Base-by-base conservation (phyloP, 768 basidiomycete species). In the Tulasnella sp. region DNA sequence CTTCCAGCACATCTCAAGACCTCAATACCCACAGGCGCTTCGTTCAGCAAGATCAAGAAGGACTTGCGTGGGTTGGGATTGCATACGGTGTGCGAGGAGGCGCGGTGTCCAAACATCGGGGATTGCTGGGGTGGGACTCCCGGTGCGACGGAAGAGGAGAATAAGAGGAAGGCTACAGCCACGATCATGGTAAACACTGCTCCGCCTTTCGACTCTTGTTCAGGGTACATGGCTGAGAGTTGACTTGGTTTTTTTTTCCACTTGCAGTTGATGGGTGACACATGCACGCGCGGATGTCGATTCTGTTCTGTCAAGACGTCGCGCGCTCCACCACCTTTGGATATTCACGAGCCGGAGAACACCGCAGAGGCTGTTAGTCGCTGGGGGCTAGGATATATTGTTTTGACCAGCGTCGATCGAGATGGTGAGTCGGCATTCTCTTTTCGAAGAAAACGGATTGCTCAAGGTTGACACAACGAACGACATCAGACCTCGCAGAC, bases 261-360 rank as follows among this genome's bases (percentile, higher is more conserved):
- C 15, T 23, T 49, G 1, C 64, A 98, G 94, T 75, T 99, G 13
- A 98, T 99, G 96, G 96, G 96, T 8, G 95, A 98, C 73, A 96
- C 92, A 13, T 99, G 96, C 69, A 99, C 96, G 34, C 83, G 96
- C 68, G 96, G 93, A 1, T 99, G 96, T 72, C 79, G 94, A 56
- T 99, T 99, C 69, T 99, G 96, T 67, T 88, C 94, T 8, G 91
- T 99, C 52, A 96, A 96, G 76, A 99, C 96, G 0, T 92, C 92
- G 2, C 77, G 80, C 53, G 70, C 83, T 0, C 96, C 96, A 8
- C 84, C 88, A 27, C 94, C 96, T 5, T 73, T 99, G 41, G 95
- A 99, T 68, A 84, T 88, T 0, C 92, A 96, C 67, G 96, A 99
- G 68, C 96, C 96, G 19, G 96, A 98, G 75, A 82, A 98, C 70